phyloP scores from a whole-genome alignment of 768 basidiomycete species.

The Leccinellum luteum region DNA sequence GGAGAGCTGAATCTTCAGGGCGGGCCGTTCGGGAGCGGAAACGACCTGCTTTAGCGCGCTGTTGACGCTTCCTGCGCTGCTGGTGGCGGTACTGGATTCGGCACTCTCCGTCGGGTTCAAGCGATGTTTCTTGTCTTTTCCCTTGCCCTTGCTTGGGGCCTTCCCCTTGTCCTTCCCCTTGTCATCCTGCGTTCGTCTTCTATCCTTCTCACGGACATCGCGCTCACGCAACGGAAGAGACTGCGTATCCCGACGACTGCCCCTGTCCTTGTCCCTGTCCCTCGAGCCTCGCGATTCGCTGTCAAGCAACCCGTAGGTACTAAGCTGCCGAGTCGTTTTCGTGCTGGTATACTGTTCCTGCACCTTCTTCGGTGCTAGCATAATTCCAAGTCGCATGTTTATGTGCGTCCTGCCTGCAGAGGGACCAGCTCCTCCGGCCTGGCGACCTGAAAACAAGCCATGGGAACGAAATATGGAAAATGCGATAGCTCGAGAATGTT shows the following conservation, averaged over 20 bases:
- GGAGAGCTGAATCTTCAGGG: conserved; percentile 14
- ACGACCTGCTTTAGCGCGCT: conserved; percentile 4
- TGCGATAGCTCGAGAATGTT: conserved; percentile 75
- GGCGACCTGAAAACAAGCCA: conserved; percentile 19
- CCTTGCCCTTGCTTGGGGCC: conserved; percentile 31
- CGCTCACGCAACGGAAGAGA: conserved; percentile 17
- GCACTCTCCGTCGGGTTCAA: conserved; percentile 30
- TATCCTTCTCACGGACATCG: conserved; percentile 24
- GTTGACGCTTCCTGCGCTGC: conserved; percentile 29
- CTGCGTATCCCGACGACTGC: conserved; percentile 17
- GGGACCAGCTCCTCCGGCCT: conserved; percentile 2
- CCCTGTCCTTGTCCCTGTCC: conserved; percentile 15
- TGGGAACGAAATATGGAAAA: conserved; percentile 78
- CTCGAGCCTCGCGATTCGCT: conserved; percentile 33
- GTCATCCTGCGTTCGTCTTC: conserved; percentile 12
- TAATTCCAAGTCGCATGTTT: conserved; percentile 40
- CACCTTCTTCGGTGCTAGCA: conserved; percentile 72
- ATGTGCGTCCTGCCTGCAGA: conserved; percentile 20
- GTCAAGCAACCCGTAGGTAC: conserved; percentile 64
- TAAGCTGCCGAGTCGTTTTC: conserved; percentile 64
- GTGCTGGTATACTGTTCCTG: conserved; percentile 79
- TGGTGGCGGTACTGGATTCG: conserved; percentile 30
- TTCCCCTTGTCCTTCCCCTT: conserved; percentile 19
- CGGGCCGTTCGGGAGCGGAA: conserved; percentile 8
- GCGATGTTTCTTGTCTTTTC: conserved; percentile 30